phyloP scores from a whole-genome alignment of 176 grass and related monocot species.

The Musa acuminata region DNA sequence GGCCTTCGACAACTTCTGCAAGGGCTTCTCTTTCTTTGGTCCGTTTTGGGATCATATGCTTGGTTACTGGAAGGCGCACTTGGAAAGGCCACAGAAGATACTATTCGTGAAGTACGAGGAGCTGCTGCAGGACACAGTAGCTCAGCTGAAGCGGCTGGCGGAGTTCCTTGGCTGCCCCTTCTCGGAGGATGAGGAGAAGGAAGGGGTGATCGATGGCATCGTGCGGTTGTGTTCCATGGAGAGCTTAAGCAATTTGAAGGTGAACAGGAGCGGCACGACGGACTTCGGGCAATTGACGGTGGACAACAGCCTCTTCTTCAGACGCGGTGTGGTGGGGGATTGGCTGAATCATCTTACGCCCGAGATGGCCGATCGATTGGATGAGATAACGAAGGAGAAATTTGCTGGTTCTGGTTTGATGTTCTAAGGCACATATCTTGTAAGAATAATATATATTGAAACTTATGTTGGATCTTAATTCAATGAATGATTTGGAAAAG shows the following conservation, averaged over 20 bases:
- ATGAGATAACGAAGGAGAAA: no score
- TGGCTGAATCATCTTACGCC: conserved; percentile 14
- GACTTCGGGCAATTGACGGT: neutral
- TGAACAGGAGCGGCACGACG: neutral
- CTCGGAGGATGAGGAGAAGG: neutral
- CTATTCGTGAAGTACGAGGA: no score
- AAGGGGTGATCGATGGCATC: neutral
- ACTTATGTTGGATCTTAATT: no score
- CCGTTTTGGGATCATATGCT: no score
- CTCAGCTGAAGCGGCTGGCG: neutral
- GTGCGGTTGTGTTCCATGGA: conserved; percentile 6
- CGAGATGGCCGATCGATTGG: conserved; percentile 6
- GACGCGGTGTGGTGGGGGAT: neutral
- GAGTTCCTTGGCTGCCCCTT: conserved; percentile 15
- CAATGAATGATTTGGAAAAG: no score
- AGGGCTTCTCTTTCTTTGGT: no score
- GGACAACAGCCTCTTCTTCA: conserved; percentile 1
- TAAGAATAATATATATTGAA: no score
- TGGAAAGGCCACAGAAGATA: no score
- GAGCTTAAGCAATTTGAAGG: neutral
- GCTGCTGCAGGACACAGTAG: neutral
- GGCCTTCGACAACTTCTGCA: no score
- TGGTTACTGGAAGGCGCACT: no score
- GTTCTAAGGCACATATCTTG: no score
- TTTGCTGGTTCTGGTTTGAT: no score